phyloP scores from a whole-genome alignment of 768 basidiomycete species.

The Fomitopsis serialis region DNA sequence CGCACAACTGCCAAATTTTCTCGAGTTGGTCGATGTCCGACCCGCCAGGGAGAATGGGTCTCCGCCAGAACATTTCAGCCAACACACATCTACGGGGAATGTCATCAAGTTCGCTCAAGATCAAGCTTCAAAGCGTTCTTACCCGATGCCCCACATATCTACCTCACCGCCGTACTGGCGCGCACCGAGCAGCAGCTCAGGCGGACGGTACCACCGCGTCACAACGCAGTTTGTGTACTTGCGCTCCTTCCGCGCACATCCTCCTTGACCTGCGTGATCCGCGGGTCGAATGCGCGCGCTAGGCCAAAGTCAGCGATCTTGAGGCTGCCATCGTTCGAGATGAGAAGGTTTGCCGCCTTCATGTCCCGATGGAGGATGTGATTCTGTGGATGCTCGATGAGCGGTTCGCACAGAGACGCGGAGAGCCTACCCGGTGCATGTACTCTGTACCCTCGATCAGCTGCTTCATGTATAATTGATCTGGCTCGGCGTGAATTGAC shows the following conservation, averaged over 20 bases:
- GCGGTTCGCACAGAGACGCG: slow-evolving; percentile 1
- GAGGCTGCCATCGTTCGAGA: slow-evolving; percentile 78
- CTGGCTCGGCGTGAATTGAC: slow-evolving; percentile 79
- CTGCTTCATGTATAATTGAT: slow-evolving; percentile 97
- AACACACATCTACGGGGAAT: slow-evolving; percentile 67
- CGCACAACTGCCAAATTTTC: slow-evolving; percentile 87
- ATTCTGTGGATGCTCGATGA: slow-evolving; percentile 49
- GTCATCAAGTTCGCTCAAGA: neutral
- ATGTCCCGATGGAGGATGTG: slow-evolving; percentile 97
- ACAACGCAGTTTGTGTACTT: slow-evolving; percentile 96
- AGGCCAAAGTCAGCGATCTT: slow-evolving; percentile 96
- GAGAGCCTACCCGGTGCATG: slow-evolving; percentile 76
- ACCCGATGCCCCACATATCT: slow-evolving; percentile 98
- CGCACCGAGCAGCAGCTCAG: slow-evolving; percentile 86
- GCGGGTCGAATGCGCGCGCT: slow-evolving; percentile 72
- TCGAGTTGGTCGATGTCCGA: slow-evolving; percentile 91
- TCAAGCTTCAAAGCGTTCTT: slow-evolving; percentile 22
- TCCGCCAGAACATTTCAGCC: slow-evolving; percentile 91
- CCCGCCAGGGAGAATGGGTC: slow-evolving; percentile 82
- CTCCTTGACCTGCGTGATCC: slow-evolving; percentile 29
- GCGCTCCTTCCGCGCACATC: slow-evolving; percentile 44
- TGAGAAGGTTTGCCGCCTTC: slow-evolving; percentile 96
- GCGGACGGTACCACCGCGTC: slow-evolving; percentile 92
- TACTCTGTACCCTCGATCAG: slow-evolving; percentile 94
- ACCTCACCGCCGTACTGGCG: slow-evolving; percentile 89